phyloP scores from a whole-genome alignment of 768 basidiomycete genomes.

The Suillus discolor region DNA sequence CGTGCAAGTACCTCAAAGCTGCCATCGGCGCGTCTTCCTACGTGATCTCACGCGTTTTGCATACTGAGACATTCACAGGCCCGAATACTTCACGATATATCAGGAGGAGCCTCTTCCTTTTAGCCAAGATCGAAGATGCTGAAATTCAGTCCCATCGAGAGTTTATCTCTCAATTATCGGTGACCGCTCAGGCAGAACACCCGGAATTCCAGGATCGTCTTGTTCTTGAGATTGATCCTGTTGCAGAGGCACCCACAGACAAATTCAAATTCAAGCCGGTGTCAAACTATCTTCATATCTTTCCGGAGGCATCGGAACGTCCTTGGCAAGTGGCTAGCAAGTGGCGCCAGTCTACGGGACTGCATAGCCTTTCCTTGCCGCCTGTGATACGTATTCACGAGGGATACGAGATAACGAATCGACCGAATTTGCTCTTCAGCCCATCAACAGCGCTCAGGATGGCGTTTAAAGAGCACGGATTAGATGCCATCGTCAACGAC shows the following conservation, averaged over 20 bases:
- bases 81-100: background rate
- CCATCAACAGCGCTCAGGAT: constrained; percentile 7
- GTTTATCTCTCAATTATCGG: constrained; percentile 2
- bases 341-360: background rate
- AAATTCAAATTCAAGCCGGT: constrained; percentile 7
- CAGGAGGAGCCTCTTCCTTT: constrained; percentile 3
- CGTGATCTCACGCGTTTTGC: background rate
- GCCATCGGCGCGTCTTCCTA: background rate
- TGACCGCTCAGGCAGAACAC: constrained; percentile 1
- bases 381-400: constrained; percentile 1
- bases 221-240: constrained; percentile 5
- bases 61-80: constrained; percentile 1
- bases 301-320: constrained; percentile 3
- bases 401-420: background rate
- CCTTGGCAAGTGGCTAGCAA: background rate
- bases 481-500: background rate
- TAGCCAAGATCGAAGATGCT: constrained; percentile 4
- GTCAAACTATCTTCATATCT: constrained; percentile 5
- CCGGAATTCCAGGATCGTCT: constrained; percentile 2
- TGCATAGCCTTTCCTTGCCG: background rate
- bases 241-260: background rate
- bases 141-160: constrained; percentile 3
- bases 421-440: constrained; percentile 1
- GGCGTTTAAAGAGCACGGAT: constrained; percentile 3
- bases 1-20: constrained; percentile 9